phyloP scores from a whole-genome alignment of 495 filamentous ascomycete species.

The Aspergillus incahuasiensis region DNA sequence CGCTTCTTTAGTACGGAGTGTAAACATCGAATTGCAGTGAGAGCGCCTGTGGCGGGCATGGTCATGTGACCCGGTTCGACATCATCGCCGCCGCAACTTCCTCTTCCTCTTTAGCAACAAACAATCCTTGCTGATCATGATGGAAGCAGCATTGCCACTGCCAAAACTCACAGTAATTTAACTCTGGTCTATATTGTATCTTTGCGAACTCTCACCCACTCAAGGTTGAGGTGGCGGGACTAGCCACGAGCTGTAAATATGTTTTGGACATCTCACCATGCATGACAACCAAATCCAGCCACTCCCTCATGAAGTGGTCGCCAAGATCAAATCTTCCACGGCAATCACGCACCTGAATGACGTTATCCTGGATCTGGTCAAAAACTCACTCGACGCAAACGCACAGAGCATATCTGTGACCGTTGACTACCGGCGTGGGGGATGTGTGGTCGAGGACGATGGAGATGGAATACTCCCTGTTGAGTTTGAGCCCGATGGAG shows the following conservation, averaged over 20 bases:
- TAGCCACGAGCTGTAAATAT: constrained; percentile 9
- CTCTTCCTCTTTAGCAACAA: too few species aligned
- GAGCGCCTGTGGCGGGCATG: too few species aligned
- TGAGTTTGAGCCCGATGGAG: constrained; percentile 68
- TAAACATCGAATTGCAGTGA: too few species aligned
- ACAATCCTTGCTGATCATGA: too few species aligned
- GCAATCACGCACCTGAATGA: constrained; percentile 69
- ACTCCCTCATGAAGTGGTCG: constrained; percentile 68
- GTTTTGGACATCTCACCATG: constrained; percentile 21
- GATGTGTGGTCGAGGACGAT: constrained; percentile 84
- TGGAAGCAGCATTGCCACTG: background rate
- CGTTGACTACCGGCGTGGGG: constrained; percentile 71
- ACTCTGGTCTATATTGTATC: too few species aligned
- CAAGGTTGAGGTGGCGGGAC: background rate
- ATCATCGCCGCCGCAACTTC: background rate
- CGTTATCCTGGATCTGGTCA: constrained; percentile 69
- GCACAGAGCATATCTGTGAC: constrained; percentile 66
- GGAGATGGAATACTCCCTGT: constrained; percentile 69
- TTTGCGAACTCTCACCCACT: too few species aligned
- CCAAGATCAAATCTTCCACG: constrained; percentile 85
- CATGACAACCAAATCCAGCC: constrained; percentile 51
- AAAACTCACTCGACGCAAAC: constrained; percentile 81
- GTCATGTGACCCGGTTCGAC: background rate
- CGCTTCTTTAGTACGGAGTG: too few species aligned
- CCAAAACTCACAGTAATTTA: too few species aligned